A percentile compares a stretch with the other conserved stretches of the same genome.
These are phyloP conservation scores for Colletotrichum eleusines DNA, from an alignment of 2,329 filamentous ascomycete species.

Conservation along the genomic window DNA sequence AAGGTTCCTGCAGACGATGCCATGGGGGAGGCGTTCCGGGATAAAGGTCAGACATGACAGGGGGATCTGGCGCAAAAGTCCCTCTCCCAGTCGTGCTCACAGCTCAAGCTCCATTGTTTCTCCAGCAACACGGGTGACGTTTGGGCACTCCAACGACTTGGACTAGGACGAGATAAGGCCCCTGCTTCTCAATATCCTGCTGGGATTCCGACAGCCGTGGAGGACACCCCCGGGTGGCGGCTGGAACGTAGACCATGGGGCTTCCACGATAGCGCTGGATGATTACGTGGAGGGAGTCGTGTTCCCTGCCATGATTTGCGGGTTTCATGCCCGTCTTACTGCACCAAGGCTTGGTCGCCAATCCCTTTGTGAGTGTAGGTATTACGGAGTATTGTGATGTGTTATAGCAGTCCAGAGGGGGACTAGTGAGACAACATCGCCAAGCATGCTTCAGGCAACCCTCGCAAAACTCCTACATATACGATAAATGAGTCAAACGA, in stretches of 20 bases:
- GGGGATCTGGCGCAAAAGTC: slow-evolving; percentile 7
- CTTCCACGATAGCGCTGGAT: neutral
- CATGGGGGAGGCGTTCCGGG: neutral
- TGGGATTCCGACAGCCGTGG: neutral
- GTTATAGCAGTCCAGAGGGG: too few relatives aligned
- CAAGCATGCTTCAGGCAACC: neutral
- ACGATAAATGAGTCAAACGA: too few relatives aligned
- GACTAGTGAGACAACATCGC: neutral
- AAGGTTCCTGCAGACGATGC: slow-evolving; percentile 1
- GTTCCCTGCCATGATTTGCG: neutral
- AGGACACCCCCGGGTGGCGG: neutral
- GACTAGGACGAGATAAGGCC: neutral
- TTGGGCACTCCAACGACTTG: neutral
- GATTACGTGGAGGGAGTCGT: neutral
- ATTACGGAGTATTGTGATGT: too few relatives aligned
- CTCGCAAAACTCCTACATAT: neutral
- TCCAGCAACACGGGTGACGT: neutral
- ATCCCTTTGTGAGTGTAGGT: too few relatives aligned
- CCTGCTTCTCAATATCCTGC: too few relatives aligned
- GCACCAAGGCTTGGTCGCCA: neutral
- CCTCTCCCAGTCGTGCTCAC: neutral
- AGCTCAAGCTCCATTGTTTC: slow-evolving; percentile 9
- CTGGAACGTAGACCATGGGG: neutral
- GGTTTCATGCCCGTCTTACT: slow-evolving; percentile 1
- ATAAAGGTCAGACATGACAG: slow-evolving; percentile 9